These are phyloP conservation scores for Arthrobotrys sinensis DNA, from an alignment of 2,329 filamentous ascomycete genomes.

Conservation along the genomic window DNA sequence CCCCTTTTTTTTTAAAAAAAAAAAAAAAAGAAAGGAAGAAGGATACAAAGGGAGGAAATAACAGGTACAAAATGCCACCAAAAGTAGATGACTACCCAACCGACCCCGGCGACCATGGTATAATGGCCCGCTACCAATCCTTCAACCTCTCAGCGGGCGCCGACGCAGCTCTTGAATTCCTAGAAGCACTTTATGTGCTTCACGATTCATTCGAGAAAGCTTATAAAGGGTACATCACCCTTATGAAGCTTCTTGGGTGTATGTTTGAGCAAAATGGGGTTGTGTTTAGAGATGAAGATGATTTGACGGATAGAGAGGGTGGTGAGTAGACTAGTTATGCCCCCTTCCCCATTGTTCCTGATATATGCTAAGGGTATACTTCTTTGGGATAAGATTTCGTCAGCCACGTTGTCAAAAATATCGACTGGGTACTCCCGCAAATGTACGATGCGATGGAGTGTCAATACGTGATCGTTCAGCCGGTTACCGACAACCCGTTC, in stretches of 20 bases:
- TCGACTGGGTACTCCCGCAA: constrained; percentile 36
- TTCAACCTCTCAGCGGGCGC: constrained; percentile 53
- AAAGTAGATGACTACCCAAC: constrained; percentile 38
- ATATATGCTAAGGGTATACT: neutral
- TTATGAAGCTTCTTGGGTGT: constrained; percentile 37
- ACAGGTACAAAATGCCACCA: neutral
- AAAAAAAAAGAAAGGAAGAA: neutral
- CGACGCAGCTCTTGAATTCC: constrained; percentile 47
- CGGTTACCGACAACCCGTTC: constrained; percentile 40
- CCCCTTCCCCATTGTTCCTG: neutral
- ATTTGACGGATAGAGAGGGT: constrained; percentile 26
- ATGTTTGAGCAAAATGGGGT: constrained; percentile 36
- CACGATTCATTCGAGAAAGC: constrained; percentile 37
- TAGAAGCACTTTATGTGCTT: constrained; percentile 42
- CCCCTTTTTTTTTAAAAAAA: neutral
- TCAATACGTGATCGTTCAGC: constrained; percentile 32
- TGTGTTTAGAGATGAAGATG: constrained; percentile 32
- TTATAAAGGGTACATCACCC: constrained; percentile 40
- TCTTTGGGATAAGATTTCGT: constrained; percentile 17
- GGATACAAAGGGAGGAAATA: neutral
- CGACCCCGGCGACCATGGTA: constrained; percentile 42
- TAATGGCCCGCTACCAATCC: constrained; percentile 54
- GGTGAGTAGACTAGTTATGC: constrained; percentile 10
- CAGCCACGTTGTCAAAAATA: constrained; percentile 27
- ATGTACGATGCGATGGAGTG: constrained; percentile 55